Evolutionary conservation across 169 alveolate genomes (phyloP), one percentile per base, ranked within the genome.

Genomic region (Pseudocohnilembus persalinus): DNA sequence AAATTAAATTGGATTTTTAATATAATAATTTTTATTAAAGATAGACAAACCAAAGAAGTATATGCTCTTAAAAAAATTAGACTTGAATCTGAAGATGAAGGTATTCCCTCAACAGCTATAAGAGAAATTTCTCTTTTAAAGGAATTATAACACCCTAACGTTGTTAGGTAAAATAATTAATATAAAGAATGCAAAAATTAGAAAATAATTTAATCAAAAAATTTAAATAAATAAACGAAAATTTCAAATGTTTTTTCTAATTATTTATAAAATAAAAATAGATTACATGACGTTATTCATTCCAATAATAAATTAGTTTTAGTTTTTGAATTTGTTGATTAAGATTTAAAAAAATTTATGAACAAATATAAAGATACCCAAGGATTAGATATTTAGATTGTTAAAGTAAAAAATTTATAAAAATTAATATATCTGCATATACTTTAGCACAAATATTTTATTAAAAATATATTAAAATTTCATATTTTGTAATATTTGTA

Each of bases 71-170:
- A 98, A 90, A 98, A 98, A 89, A 98, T 99, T 35, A 96, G 99
- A 72, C 94, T 98, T n/a, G 99, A 99, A 85, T 99, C 98, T 49
- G 99, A 98, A 89, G 99, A 99, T 76, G 99, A 99, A 84, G 99
- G 99, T 68, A 97, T 97, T 49, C 98, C 98, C 28, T 93, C 96
- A 30, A 95, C 99, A 63, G 99, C 99, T 15, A 98, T 99, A 63
- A 90, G 99, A 84, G 99, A 99, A 92, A 99, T 99, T 35, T 97
- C 99, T 33, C 96, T 99, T 31, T 93, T 99, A 77, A 99, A 98
- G 91, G 99, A 98, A 90, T 95, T 99, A 74, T 98, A 98, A 79
- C 99, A 99, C 89, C 99, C 99, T 32, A 99, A 99, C 88, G 98
- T 99, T 82, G 99, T 99, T 0, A 86, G 92, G 92, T 86, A 75